A percentile compares a stretch with the other conserved stretches of the same genome.
phyloP scores from a whole-genome alignment of 345 rosid genomes.

The Theobroma cacao region DNA sequence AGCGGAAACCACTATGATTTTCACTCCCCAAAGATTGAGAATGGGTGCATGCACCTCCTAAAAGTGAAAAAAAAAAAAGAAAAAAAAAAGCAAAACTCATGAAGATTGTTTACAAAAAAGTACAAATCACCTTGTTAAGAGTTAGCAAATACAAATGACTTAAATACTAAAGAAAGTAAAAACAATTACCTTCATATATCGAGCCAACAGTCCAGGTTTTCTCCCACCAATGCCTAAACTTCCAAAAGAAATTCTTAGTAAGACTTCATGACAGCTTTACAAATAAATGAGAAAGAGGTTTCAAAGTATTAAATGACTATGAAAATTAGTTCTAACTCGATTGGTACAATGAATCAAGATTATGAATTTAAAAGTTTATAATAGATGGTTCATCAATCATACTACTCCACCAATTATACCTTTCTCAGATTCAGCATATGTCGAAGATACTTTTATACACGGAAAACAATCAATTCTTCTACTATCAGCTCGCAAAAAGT shows the following conservation, averaged over 20 bases:
- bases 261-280: conserved; percentile 16
- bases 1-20: conserved; percentile 63
- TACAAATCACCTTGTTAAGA: background rate
- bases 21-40: conserved; percentile 80
- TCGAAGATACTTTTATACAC: conserved; percentile 53
- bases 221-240: conserved; percentile 56
- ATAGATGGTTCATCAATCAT: conserved; percentile 8
- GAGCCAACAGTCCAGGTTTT: conserved; percentile 73
- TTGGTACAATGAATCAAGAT: background rate
- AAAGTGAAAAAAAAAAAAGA: conserved; percentile 16
- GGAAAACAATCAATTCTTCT: conserved; percentile 92
- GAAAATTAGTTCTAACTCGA: background rate
- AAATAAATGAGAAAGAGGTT: background rate
- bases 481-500: conserved; percentile 73
- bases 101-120: background rate
- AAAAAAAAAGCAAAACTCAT: background rate
- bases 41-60: conserved; percentile 89
- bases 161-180: background rate
- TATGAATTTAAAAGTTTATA: background rate
- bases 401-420: conserved; percentile 39
- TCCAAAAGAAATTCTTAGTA: conserved; percentile 29
- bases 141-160: background rate
- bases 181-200: conserved; percentile 83
- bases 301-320: background rate
- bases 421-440: conserved; percentile 58